Percentiles rank a stretch among this genome's conserved stretches.
Evolutionary conservation across 192 early-diverging fungal species (phyloP).

Genomic region (Chytriomyces sp.): DNA sequence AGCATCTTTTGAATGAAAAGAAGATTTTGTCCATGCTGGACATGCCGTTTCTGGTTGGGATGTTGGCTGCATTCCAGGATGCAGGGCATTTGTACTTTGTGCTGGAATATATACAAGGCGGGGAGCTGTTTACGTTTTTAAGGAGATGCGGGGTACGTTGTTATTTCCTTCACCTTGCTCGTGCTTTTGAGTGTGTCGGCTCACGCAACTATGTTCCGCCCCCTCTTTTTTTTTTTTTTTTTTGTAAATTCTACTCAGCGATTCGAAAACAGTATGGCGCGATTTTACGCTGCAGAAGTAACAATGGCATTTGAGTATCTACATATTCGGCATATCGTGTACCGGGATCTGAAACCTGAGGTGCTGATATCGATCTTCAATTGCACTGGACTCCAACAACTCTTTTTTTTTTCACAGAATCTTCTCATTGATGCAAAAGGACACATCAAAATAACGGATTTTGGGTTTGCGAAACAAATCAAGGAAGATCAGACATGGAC

Average conservation of each 20-base stretch:
- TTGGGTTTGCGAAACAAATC: slow-evolving; percentile 83
- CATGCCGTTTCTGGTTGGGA: slow-evolving; percentile 86
- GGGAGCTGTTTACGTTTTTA: slow-evolving; percentile 88
- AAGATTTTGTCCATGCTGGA: slow-evolving; percentile 79
- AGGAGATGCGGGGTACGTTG: slow-evolving; percentile 60
- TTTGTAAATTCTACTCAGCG: slow-evolving; percentile 18
- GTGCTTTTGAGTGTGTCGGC: background rate
- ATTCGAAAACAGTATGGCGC: slow-evolving; percentile 30
- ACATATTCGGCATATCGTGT: slow-evolving; percentile 77
- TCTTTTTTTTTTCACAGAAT: slow-evolving; percentile 57
- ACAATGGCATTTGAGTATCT: slow-evolving; percentile 62
- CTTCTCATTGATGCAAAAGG: slow-evolving; percentile 73
- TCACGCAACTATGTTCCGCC: no score
- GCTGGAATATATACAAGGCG: slow-evolving; percentile 91
- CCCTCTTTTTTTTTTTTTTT: background rate
- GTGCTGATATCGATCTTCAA: slow-evolving; percentile 5
- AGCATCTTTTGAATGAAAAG: slow-evolving; percentile 94
- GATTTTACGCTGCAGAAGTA: slow-evolving; percentile 38
- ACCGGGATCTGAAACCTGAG: slow-evolving; percentile 86
- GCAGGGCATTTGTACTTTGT: slow-evolving; percentile 85
- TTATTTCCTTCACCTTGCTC: background rate
- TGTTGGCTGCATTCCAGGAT: slow-evolving; percentile 87
- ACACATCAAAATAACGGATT: slow-evolving; percentile 87
- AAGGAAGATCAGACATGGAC: slow-evolving; percentile 85
- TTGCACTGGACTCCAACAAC: background rate